Conservation (phyloP, 2,329 filamentous ascomycete genomes). For the Colletotrichum sp. region DNA sequence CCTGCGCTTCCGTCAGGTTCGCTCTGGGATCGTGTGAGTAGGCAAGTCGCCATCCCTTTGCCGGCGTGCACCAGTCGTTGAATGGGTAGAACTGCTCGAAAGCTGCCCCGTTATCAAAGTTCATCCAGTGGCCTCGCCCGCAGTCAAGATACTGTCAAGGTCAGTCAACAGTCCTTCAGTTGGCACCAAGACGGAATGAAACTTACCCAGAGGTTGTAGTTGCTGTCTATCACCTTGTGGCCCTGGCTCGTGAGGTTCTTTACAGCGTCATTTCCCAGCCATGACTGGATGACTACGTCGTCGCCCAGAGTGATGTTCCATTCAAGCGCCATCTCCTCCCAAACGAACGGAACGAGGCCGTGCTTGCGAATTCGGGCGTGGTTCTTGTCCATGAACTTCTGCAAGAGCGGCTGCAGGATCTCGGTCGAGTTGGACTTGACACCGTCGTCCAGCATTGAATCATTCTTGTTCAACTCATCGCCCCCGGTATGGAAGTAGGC, state of each 20-base stretch:
- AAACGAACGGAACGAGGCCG: constrained; percentile 77
- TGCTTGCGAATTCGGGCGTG: constrained; percentile 68
- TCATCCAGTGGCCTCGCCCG: constrained; percentile 79
- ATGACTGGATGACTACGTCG: constrained; percentile 80
- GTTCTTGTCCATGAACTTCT: constrained; percentile 75
- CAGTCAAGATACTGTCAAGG: constrained; percentile 76
- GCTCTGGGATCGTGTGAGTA: constrained; percentile 80
- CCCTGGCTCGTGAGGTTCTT: constrained; percentile 65
- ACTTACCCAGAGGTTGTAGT: constrained; percentile 78
- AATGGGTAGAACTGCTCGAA: constrained; percentile 69
- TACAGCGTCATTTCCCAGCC: constrained; percentile 71
- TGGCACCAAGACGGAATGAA: not conserved
- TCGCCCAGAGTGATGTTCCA: constrained; percentile 78
- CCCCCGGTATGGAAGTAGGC: constrained; percentile 86
- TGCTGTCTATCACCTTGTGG: constrained; percentile 75
- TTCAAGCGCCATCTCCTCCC: constrained; percentile 84
- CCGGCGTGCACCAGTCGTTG: constrained; percentile 80
- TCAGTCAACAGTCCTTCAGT: not conserved
- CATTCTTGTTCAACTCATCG: constrained; percentile 83
- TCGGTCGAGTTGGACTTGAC: constrained; percentile 69
- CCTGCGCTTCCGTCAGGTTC: constrained; percentile 64
- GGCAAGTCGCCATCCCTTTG: constrained; percentile 81
- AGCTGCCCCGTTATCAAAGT: constrained; percentile 64
- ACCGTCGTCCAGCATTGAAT: constrained; percentile 75
- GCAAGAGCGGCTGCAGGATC: constrained; percentile 76